Evolutionary conservation across 2,329 filamentous ascomycete species (phyloP).

Genomic region (Aspergillus persii): DNA sequence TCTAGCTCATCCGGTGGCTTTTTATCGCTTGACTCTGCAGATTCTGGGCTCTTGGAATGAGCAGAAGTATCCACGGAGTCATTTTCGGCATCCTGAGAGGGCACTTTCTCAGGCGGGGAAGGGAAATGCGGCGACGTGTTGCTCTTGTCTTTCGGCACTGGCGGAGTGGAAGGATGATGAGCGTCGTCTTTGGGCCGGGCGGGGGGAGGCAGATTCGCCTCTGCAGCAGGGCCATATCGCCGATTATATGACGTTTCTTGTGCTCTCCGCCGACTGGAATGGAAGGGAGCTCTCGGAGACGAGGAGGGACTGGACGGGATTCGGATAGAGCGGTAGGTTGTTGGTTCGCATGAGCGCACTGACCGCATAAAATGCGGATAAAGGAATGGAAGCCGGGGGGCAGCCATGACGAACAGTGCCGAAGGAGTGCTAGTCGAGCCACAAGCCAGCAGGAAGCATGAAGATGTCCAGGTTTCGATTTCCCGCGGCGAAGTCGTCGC

Average conservation of each 20-base stretch:
- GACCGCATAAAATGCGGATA: conserved; percentile 66
- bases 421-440: conserved; percentile 4
- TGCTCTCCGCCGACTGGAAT: conserved; percentile 33
- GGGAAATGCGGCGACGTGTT: not conserved
- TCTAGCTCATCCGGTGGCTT: conserved; percentile 18
- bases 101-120: conserved; percentile 16
- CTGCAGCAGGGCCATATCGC: conserved; percentile 47
- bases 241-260: conserved; percentile 42
- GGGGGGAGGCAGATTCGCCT: conserved; percentile 40
- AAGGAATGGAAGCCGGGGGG: conserved; percentile 63
- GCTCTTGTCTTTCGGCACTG: conserved; percentile 13
- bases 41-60: conserved; percentile 13
- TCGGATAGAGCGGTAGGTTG: conserved; percentile 43
- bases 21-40: conserved; percentile 13
- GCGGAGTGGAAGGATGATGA: conserved; percentile 10
- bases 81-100: conserved; percentile 10
- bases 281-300: conserved; percentile 31
- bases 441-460: not conserved
- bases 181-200: conserved; percentile 28
- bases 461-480: conserved; percentile 6
- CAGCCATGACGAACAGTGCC: conserved; percentile 52
- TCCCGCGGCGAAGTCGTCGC: conserved; percentile 26
- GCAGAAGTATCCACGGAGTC: conserved; percentile 12
- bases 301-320: conserved; percentile 26
- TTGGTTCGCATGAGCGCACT: conserved; percentile 49